These are phyloP conservation scores for Alternaria incomplexa DNA, from an alignment of 2,329 filamentous ascomycete species.

Conservation along the genomic window DNA sequence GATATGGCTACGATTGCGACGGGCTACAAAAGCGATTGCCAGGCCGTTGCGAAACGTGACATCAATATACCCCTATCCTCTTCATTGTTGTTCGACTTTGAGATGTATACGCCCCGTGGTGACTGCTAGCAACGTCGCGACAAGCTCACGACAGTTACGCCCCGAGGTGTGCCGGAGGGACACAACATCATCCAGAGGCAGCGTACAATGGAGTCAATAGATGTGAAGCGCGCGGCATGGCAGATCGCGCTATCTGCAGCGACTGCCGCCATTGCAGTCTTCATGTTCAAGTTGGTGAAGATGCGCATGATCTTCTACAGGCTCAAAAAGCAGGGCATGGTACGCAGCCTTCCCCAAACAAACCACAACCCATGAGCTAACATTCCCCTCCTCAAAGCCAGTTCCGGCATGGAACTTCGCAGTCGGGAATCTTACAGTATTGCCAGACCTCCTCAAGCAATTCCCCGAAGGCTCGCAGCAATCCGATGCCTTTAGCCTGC, in stretches of 20 bases:
- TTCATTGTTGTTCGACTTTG: not conserved
- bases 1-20: not conserved
- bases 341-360: not conserved
- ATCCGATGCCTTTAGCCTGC: constrained; percentile 6
- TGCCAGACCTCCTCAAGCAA: constrained; percentile 5
- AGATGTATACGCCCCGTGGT: not conserved
- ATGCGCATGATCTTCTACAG: constrained; percentile 13
- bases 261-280: not conserved
- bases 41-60: not conserved
- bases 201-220: not conserved
- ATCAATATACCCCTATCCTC: not conserved
- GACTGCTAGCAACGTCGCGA: not conserved
- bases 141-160: not conserved
- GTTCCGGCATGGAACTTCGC: constrained; percentile 19
- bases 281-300: constrained; percentile 8
- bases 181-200: not conserved
- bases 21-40: not conserved
- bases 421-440: constrained; percentile 10
- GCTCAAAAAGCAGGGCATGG: constrained; percentile 15
- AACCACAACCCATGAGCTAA: not conserved
- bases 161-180: not conserved
- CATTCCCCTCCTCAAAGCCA: not conserved
- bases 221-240: not conserved
- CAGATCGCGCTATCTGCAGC: constrained; percentile 1
- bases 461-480: constrained; percentile 16